Conservation (phyloP, 768 basidiomycete species). For the Boletus fagicola region DNA sequence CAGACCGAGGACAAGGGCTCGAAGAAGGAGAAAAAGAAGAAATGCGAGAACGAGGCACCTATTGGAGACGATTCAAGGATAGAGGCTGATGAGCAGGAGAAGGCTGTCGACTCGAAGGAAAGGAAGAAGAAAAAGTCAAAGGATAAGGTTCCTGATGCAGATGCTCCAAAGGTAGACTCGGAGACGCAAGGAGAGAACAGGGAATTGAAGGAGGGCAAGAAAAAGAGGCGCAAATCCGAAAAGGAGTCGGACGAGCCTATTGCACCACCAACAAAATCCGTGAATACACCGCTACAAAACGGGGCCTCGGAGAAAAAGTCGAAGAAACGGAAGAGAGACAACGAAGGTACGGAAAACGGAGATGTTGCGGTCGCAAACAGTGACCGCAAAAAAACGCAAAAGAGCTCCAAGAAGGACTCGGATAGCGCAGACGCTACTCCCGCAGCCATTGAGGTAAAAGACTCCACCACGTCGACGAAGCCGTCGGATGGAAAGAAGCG, state of each 20-base stretch:
- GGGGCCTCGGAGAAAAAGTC: constrained; percentile 18
- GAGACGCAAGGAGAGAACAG: neutral
- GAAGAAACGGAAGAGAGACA: constrained; percentile 37
- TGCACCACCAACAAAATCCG: constrained; percentile 13
- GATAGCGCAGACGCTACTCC: constrained; percentile 1
- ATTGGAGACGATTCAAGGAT: neutral
- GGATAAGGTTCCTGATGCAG: constrained; percentile 2
- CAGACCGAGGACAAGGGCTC: constrained; percentile 2
- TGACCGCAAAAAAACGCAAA: constrained; percentile 29
- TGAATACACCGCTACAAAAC: constrained; percentile 2
- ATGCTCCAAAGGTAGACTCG: neutral
- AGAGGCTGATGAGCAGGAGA: constrained; percentile 2
- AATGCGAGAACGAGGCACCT: neutral
- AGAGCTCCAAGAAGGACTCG: constrained; percentile 15
- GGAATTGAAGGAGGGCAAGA: constrained; percentile 7
- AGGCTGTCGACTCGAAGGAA: constrained; percentile 1
- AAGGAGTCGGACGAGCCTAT: constrained; percentile 19
- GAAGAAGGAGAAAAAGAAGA: constrained; percentile 8
- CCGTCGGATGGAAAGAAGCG: constrained; percentile 27
- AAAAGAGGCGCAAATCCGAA: constrained; percentile 20
- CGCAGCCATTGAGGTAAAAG: constrained; percentile 16
- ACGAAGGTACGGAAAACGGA: constrained; percentile 7
- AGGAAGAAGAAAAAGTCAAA: constrained; percentile 19
- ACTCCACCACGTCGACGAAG: constrained; percentile 1
- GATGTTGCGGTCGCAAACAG: constrained; percentile 7